Evolutionary conservation across 108 stramenopile genomes (phyloP).

Genomic region (Mediolabrus comicus): DNA sequence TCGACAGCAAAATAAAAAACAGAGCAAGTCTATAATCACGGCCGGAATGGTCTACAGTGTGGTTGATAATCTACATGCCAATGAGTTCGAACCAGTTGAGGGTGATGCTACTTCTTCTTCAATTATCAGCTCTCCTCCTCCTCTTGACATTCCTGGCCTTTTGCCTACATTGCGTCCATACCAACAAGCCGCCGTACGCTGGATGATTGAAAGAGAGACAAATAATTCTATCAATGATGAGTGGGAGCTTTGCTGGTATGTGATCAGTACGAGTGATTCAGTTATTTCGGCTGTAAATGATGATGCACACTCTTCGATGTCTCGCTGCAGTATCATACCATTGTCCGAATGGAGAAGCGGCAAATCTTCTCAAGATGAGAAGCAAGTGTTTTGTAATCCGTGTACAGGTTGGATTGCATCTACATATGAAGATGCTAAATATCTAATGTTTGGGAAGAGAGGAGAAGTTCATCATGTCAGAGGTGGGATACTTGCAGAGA

Average conservation of each 20-base stretch:
- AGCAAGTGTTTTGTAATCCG: slow-evolving; percentile 41
- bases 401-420: slow-evolving; percentile 52
- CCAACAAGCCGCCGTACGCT: slow-evolving; percentile 65
- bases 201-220: slow-evolving; percentile 71
- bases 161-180: slow-evolving; percentile 68
- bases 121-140: background rate
- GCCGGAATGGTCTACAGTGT: slow-evolving; percentile 49
- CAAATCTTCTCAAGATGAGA: slow-evolving; percentile 26
- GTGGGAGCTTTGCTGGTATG: slow-evolving; percentile 66
- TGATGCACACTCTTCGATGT: background rate
- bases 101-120: background rate
- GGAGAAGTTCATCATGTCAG: background rate
- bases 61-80: slow-evolving; percentile 47
- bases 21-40: slow-evolving; percentile 18
- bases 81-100: background rate
- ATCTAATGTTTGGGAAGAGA: slow-evolving; percentile 14
- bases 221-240: slow-evolving; percentile 10
- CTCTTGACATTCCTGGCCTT: slow-evolving; percentile 45
- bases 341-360: slow-evolving; percentile 21
- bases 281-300: background rate
- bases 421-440: slow-evolving; percentile 35
- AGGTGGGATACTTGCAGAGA: slow-evolving; percentile 71
- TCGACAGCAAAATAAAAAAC: background rate
- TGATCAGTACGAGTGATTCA: slow-evolving; percentile 4
- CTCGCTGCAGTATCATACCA: slow-evolving; percentile 5